Conservation (phyloP, 345 rosid species). For the Brassica nigra region DNA sequence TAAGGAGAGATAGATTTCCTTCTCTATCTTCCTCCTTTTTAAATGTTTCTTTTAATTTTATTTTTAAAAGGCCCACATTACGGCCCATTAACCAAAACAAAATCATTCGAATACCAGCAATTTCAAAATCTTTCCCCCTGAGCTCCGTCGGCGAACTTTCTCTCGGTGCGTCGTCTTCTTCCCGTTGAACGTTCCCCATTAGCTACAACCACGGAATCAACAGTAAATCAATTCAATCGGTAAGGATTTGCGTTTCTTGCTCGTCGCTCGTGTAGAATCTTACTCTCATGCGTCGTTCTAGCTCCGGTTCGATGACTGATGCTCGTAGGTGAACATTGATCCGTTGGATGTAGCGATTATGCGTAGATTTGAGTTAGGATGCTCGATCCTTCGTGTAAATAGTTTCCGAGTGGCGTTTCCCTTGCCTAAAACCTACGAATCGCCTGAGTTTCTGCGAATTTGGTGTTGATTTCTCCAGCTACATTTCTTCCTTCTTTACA, state of each 20-base stretch:
- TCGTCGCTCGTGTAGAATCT: slow-evolving; percentile 22
- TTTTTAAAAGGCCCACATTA: slow-evolving; percentile 2
- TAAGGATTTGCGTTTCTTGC: slow-evolving; percentile 1
- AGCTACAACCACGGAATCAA: neutral
- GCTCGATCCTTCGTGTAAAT: neutral
- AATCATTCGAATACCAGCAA: slow-evolving; percentile 23
- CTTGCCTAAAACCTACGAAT: neutral
- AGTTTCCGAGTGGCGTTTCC: slow-evolving; percentile 6
- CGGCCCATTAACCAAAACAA: neutral
- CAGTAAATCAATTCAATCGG: slow-evolving; percentile 7
- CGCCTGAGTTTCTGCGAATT: neutral
- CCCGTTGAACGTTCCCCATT: slow-evolving; percentile 6
- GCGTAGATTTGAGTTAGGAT: slow-evolving; percentile 9
- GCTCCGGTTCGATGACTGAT: slow-evolving; percentile 9
- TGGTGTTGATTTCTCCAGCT: slow-evolving; percentile 7
- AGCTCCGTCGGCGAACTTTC: slow-evolving; percentile 17
- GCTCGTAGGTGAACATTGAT: neutral
- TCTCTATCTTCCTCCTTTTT: slow-evolving; percentile 10
- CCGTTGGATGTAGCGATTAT: slow-evolving; percentile 1
- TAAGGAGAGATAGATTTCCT: slow-evolving; percentile 59
- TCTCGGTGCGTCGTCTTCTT: slow-evolving; percentile 26
- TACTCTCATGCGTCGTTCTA: slow-evolving; percentile 6
- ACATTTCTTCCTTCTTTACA: neutral
- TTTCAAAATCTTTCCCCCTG: slow-evolving; percentile 16
- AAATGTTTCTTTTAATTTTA: neutral